Evolutionary conservation across 2,329 filamentous ascomycete species (phyloP).

Genomic region (Phialophora chinensis): DNA sequence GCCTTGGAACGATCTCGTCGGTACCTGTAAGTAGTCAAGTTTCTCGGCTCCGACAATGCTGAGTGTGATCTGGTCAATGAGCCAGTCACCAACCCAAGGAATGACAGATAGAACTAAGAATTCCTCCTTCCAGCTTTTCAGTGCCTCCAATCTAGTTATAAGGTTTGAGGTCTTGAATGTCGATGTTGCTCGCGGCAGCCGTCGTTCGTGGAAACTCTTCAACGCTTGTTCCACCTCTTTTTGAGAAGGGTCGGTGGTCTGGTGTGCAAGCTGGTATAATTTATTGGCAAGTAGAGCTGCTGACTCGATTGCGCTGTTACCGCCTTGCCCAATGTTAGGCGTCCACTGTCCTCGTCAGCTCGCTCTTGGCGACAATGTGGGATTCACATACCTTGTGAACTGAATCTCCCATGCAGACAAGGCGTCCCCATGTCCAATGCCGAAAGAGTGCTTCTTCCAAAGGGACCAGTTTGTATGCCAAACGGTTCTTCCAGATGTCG

Average conservation of each 20-base stretch:
- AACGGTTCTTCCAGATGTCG: constrained; percentile 40
- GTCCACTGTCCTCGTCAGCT: constrained; percentile 35
- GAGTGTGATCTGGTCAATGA: constrained; percentile 3
- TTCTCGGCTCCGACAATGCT: constrained; percentile 32
- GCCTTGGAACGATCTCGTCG: constrained; percentile 36
- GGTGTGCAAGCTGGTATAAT: constrained; percentile 29
- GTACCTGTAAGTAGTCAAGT: constrained; percentile 43
- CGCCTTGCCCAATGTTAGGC: constrained; percentile 49
- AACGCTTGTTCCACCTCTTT: constrained; percentile 4
- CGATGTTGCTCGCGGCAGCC: background rate
- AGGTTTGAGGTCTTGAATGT: constrained; percentile 2
- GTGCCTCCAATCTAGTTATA: background rate
- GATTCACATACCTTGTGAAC: constrained; percentile 40
- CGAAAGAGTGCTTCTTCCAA: constrained; percentile 41
- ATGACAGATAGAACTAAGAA: constrained; percentile 7
- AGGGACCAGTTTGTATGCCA: constrained; percentile 35
- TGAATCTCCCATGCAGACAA: constrained; percentile 42
- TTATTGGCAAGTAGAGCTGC: constrained; percentile 46
- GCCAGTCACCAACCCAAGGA: constrained; percentile 4
- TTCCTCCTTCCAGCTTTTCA: constrained; percentile 3
- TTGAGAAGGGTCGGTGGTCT: background rate
- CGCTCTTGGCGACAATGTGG: background rate
- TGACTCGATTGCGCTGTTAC: constrained; percentile 51
- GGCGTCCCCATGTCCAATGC: constrained; percentile 40
- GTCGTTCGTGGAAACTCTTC: constrained; percentile 2